Percentiles rank a stretch among this genome's conserved stretches.
Evolutionary conservation across 805 yeast species (phyloP).

Genomic region (Yarrowia hollandica): DNA sequence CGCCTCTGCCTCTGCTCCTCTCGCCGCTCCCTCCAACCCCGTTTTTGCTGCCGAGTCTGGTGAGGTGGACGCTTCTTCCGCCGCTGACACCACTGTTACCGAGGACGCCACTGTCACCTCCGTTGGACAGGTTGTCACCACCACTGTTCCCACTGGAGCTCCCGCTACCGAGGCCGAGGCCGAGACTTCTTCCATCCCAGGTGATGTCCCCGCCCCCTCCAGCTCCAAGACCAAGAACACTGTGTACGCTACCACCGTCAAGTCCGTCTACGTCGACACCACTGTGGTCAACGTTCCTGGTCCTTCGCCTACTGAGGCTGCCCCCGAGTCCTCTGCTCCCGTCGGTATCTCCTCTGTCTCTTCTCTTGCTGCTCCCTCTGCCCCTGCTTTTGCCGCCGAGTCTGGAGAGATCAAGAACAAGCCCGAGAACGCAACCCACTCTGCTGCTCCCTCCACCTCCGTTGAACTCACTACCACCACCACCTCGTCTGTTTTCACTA

Average conservation of each 20-base stretch:
- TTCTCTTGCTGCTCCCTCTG: background rate
- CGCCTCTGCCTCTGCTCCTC: background rate
- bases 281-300: background rate
- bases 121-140: background rate
- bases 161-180: background rate
- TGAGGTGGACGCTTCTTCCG: background rate
- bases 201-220: background rate
- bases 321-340: background rate
- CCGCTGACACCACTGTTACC: background rate
- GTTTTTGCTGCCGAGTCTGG: background rate
- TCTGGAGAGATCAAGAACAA: conserved; percentile 13
- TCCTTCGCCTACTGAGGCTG: background rate
- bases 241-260: conserved; percentile 2
- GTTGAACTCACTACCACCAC: conserved; percentile 4
- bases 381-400: conserved; percentile 4
- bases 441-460: background rate
- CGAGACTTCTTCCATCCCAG: background rate
- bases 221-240: conserved; percentile 2
- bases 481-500: background rate
- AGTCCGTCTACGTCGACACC: conserved; percentile 8
- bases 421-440: background rate
- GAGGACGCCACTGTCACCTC: background rate
- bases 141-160: background rate
- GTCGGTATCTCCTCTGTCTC: background rate
- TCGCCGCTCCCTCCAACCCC: background rate